Percentiles rank a stretch among this genome's conserved stretches.
Evolutionary conservation across 108 stramenopile genomes (phyloP).

Genomic region (Aurantiochytrium sp.): DNA sequence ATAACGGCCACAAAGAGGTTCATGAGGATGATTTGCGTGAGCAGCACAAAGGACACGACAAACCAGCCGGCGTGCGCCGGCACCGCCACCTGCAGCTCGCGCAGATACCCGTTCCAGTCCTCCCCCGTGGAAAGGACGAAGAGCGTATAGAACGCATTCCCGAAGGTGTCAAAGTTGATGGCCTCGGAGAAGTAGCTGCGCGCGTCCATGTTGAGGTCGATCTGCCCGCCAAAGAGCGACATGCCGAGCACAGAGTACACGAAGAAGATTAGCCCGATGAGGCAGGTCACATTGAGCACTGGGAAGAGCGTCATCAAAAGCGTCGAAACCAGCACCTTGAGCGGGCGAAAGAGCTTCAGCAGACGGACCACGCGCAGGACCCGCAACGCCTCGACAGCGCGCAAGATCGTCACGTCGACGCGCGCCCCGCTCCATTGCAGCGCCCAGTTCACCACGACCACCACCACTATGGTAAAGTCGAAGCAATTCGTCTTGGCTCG

Average conservation of each 20-base stretch:
- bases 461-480: slow-evolving; percentile 54
- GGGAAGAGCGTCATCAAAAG: slow-evolving; percentile 17
- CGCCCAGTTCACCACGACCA: slow-evolving; percentile 33
- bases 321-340: slow-evolving; percentile 22
- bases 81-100: neutral
- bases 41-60: neutral
- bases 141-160: neutral
- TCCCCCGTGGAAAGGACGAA: slow-evolving; percentile 35
- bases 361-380: slow-evolving; percentile 28
- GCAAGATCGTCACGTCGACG: neutral
- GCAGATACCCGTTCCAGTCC: slow-evolving; percentile 31
- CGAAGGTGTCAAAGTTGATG: slow-evolving; percentile 37
- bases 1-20: slow-evolving; percentile 31
- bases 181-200: neutral
- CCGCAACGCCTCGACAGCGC: slow-evolving; percentile 3
- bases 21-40: neutral
- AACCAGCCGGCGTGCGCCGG: neutral
- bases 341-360: neutral
- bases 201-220: neutral
- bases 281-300: slow-evolving; percentile 32
- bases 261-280: slow-evolving; percentile 32
- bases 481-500: slow-evolving; percentile 50
- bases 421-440: neutral
- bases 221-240: slow-evolving; percentile 16
- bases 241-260: slow-evolving; percentile 35